A percentile compares a stretch with the other conserved stretches of the same genome.
Conservation (phyloP, 2,329 filamentous ascomycete genomes). For the Colletotrichum filicis region DNA sequence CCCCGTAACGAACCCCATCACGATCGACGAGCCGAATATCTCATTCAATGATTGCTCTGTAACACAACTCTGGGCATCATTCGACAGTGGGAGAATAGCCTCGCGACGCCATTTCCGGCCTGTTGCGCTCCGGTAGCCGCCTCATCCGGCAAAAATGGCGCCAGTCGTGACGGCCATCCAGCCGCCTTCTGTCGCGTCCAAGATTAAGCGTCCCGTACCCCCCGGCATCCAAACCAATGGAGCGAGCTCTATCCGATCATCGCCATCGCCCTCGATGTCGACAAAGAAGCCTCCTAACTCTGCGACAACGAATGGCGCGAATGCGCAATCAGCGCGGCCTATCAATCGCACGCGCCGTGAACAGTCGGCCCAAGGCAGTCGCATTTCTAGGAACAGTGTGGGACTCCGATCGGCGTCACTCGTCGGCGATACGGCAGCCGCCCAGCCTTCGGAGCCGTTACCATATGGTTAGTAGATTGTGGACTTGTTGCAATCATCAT, state of each 20-base stretch:
- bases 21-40: slow-evolving; percentile 21
- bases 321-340: slow-evolving; percentile 54
- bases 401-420: slow-evolving; percentile 61
- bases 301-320: slow-evolving; percentile 54
- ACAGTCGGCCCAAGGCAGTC: slow-evolving; percentile 55
- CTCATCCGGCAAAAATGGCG: slow-evolving; percentile 56
- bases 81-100: slow-evolving; percentile 3
- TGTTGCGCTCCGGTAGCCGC: slow-evolving; percentile 24
- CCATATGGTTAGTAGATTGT: slow-evolving; percentile 60
- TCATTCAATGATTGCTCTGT: slow-evolving; percentile 23
- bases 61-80: slow-evolving; percentile 8
- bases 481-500: background rate
- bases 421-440: slow-evolving; percentile 52
- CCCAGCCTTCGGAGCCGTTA: slow-evolving; percentile 55
- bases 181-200: slow-evolving; percentile 57
- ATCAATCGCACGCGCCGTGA: slow-evolving; percentile 71
- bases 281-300: slow-evolving; percentile 63
- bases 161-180: slow-evolving; percentile 62
- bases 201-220: slow-evolving; percentile 76
- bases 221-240: slow-evolving; percentile 76
- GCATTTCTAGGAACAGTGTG: slow-evolving; percentile 62
- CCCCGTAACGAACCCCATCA: slow-evolving; percentile 4
- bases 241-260: slow-evolving; percentile 65
- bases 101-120: slow-evolving; percentile 7
- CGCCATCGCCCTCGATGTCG: slow-evolving; percentile 68